Base-by-base conservation (phyloP, 257 asterid species). In the Orobanche coerulescens region DNA sequence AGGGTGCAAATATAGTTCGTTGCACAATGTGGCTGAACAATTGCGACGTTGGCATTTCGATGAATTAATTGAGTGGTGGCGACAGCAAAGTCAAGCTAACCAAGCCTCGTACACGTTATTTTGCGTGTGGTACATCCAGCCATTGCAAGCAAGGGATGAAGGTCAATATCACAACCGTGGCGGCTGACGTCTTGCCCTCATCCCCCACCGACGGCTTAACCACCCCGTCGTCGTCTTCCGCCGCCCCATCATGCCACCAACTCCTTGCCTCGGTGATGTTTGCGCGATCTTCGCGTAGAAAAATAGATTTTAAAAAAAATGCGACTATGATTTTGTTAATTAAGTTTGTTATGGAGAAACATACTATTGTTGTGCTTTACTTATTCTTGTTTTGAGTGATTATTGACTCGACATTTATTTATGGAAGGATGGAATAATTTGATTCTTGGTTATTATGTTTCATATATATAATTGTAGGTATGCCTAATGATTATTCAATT, bases 71-170 rank as follows among this genome's bases (percentile, higher is more conserved):
- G 54, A 81, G 43, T 19, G 75, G 75, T 0, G 96, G 96, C 2
- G 82, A 72, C 70, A 76, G 70, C 71, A 80, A 75, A 8, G 63
- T 88, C 9, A 88, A 83, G 80, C 85, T 88, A 23, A 74, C 50
- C 73, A 88, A 85, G 67, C 8, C 90, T 1, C 94, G 95, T 0
- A 80, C 86, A 0, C 79, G 96, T 34, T 88, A 68, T 67, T 88
- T 88, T 37, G 88, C 96, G 6, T 88, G 96, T 39, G 96, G 93
- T 10, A 88, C 96, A 13, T 57, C 90, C 0, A 95, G 96, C 11
- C 96, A 88, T 14, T 88, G 96, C 53, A 70, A 64, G 9, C 81
- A 74, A 18, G 96, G 96, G 9, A 88, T 88, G 96, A 88, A 85
- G 85, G 84, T 88, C 14, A 85, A 85, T 80, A 79, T 88, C 76